phyloP scores from a whole-genome alignment of 257 asterid genomes.

The Haberlea rhodopensis region DNA sequence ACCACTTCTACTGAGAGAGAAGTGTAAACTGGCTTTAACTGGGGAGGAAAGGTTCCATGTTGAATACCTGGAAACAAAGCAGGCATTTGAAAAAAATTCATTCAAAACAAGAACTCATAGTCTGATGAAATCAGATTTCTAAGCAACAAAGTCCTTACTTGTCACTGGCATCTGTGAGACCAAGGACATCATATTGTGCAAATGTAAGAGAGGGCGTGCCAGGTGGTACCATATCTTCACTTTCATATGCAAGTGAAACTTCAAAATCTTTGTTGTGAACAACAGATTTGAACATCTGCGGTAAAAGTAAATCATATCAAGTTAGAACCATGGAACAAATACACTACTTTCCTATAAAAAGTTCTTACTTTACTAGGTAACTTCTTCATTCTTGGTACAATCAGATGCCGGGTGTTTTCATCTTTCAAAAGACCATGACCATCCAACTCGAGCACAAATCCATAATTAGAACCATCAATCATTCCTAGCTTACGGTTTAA shows the following conservation, averaged over 20 bases:
- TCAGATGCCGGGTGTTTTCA: constrained; percentile 75
- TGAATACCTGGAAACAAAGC: constrained; percentile 59
- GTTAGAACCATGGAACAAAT: constrained; percentile 14
- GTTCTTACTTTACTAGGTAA: constrained; percentile 82
- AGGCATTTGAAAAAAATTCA: constrained; percentile 20
- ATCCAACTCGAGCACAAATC: constrained; percentile 70
- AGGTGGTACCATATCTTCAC: constrained; percentile 67
- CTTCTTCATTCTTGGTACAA: constrained; percentile 93
- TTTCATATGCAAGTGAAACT: constrained; percentile 86
- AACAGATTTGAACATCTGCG: constrained; percentile 90
- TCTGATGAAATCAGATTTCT: constrained; percentile 19
- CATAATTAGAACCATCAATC: constrained; percentile 92
- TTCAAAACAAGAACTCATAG: constrained; percentile 19
- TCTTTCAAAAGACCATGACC: constrained; percentile 83
- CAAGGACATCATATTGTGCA: constrained; percentile 77
- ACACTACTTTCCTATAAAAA: constrained; percentile 14
- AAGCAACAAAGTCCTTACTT: constrained; percentile 50
- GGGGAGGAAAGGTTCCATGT: constrained; percentile 91
- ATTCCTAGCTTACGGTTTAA: constrained; percentile 97
- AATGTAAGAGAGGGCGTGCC: constrained; percentile 66
- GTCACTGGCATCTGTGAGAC: constrained; percentile 80
- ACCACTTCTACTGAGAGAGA: constrained; percentile 96
- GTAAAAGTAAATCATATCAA: constrained; percentile 20
- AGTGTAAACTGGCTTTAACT: constrained; percentile 88
- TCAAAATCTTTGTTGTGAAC: constrained; percentile 87